These are phyloP conservation scores for Linnemannia hyalina DNA, from an alignment of 192 early-diverging fungal genomes.

Conservation along the genomic window DNA sequence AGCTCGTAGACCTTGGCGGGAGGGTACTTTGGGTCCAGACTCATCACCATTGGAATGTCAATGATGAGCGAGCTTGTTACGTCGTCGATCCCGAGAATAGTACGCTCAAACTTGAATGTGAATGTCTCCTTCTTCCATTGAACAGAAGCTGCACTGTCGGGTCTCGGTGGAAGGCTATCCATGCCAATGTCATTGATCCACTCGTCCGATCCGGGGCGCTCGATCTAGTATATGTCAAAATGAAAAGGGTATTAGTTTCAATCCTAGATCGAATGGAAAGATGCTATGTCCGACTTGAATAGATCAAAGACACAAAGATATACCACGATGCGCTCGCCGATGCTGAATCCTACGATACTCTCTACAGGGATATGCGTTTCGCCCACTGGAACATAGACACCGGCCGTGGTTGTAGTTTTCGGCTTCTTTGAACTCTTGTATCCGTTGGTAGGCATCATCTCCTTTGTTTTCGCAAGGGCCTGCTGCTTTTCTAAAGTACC, in stretches of 20 bases:
- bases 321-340: slow-evolving; percentile 22
- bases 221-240: not conserved
- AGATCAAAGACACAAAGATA: not conserved
- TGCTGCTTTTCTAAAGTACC: slow-evolving; percentile 2
- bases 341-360: not conserved
- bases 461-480: slow-evolving; percentile 5
- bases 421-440: slow-evolving; percentile 4
- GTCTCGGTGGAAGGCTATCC: slow-evolving; percentile 9
- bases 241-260: not conserved
- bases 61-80: not conserved
- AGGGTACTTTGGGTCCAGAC: slow-evolving; percentile 20
- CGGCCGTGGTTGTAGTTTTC: not conserved
- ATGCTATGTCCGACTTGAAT: not conserved
- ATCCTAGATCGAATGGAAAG: not conserved
- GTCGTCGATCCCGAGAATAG: slow-evolving; percentile 9
- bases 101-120: slow-evolving; percentile 25
- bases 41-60: slow-evolving; percentile 30
- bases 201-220: slow-evolving; percentile 21
- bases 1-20: slow-evolving; percentile 14
- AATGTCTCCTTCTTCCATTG: slow-evolving; percentile 18
- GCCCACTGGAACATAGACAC: slow-evolving; percentile 19
- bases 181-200: slow-evolving; percentile 31
- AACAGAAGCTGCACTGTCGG: slow-evolving; percentile 6
- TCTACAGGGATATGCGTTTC: slow-evolving; percentile 20
- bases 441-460: slow-evolving; percentile 28